Evolutionary conservation across 129 eudicot species (phyloP).

Genomic region (Mikania micrantha): DNA sequence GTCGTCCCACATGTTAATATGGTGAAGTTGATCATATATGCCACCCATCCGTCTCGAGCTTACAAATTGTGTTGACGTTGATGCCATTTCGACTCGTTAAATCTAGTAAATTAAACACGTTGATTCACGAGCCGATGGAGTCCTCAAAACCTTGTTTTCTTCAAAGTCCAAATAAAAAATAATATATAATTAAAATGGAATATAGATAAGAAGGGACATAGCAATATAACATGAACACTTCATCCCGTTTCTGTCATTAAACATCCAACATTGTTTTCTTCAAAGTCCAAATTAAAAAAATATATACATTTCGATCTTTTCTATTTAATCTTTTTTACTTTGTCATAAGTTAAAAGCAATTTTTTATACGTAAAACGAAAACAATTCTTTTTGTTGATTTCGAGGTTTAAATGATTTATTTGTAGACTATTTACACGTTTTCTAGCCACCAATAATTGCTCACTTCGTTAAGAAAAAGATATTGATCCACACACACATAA

Average conservation of each 20-base stretch:
- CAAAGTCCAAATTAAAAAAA: not conserved
- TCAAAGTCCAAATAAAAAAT: not conserved
- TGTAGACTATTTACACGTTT: not conserved
- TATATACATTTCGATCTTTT: not conserved
- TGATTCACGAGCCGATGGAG: not conserved
- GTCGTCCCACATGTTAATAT: slow-evolving; percentile 80
- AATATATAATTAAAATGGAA: not conserved
- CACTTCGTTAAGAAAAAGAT: not conserved
- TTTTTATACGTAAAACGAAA: not conserved
- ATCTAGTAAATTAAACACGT: not conserved
- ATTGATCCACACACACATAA: not conserved
- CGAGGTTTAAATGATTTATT: slow-evolving; percentile 8
- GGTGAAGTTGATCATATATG: slow-evolving; percentile 65
- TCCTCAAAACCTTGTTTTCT: no score
- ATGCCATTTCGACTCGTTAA: slow-evolving; percentile 36
- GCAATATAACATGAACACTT: not conserved
- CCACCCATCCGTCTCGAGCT: slow-evolving; percentile 74
- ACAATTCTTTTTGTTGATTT: not conserved
- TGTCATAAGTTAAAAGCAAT: not conserved
- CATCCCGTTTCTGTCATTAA: not conserved
- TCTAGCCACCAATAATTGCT: slow-evolving; percentile 11
- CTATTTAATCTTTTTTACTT: not conserved
- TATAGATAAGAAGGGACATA: not conserved
- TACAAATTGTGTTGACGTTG: slow-evolving; percentile 64
- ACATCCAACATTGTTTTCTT: not conserved